These are phyloP conservation scores for Fonsecaea multimorphosa DNA, from an alignment of 2,329 filamentous ascomycete species.

Conservation along the genomic window DNA sequence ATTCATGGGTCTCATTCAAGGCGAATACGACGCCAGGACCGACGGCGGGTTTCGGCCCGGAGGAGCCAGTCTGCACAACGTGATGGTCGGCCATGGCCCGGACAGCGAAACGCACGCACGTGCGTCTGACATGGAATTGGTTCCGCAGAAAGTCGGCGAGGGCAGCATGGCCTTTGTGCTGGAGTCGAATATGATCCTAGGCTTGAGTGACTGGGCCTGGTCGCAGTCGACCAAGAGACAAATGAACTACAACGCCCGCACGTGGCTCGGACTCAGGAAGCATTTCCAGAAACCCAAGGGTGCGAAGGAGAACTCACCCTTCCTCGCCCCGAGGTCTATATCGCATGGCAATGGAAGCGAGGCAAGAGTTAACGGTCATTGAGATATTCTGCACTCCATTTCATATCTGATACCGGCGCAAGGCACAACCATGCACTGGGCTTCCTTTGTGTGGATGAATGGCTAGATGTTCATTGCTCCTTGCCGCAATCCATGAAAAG, in stretches of 20 bases:
- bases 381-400: no score
- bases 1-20: constrained; percentile 65
- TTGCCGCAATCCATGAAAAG: no score
- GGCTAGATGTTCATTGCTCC: no score
- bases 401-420: no score
- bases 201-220: constrained; percentile 71
- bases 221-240: background rate
- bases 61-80: constrained; percentile 69
- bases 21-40: constrained; percentile 65
- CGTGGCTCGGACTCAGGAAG: constrained; percentile 3
- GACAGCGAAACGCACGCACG: constrained; percentile 62
- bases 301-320: background rate
- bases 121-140: constrained; percentile 58
- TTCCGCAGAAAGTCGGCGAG: constrained; percentile 62
- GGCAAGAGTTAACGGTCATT: background rate
- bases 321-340: background rate
- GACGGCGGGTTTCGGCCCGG: constrained; percentile 64
- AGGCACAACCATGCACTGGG: no score
- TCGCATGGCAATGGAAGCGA: background rate
- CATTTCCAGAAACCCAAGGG: background rate
- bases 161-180: constrained; percentile 70
- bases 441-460: no score
- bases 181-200: constrained; percentile 70
- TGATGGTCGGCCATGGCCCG: constrained; percentile 71
- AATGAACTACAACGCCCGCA: background rate